A percentile compares a stretch with the other conserved stretches of the same genome.
These are phyloP conservation scores for Cenchrus purpureus DNA, from an alignment of 176 grass and related monocot species.

Conservation along the genomic window DNA sequence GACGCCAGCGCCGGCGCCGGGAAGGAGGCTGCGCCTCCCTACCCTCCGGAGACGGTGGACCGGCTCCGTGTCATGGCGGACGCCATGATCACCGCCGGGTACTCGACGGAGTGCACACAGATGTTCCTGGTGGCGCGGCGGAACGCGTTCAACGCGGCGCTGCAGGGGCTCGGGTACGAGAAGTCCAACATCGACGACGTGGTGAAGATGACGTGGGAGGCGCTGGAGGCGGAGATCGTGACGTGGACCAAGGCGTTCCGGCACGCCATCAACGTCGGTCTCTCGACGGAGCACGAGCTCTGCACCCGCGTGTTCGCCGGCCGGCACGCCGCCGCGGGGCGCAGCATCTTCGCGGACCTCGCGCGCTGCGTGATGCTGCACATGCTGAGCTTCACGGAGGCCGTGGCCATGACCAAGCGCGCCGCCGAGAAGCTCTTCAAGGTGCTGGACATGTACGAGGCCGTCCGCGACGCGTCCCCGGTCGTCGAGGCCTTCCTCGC, in stretches of 20 bases:
- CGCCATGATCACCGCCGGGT: slow-evolving; percentile 66
- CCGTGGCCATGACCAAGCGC: slow-evolving; percentile 65
- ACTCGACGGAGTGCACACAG: slow-evolving; percentile 80
- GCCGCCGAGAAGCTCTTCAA: slow-evolving; percentile 85
- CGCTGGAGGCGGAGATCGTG: slow-evolving; percentile 68
- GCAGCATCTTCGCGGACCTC: slow-evolving; percentile 56
- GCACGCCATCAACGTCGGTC: slow-evolving; percentile 55
- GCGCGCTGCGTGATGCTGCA: slow-evolving; percentile 58
- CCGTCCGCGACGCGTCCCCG: slow-evolving; percentile 57
- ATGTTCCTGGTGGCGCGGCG: slow-evolving; percentile 69
- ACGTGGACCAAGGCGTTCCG: slow-evolving; percentile 76
- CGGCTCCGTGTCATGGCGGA: slow-evolving; percentile 59
- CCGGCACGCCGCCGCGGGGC: slow-evolving; percentile 29
- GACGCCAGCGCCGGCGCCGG: not conserved
- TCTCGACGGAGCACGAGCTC: slow-evolving; percentile 72
- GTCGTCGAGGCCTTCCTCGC: slow-evolving; percentile 63
- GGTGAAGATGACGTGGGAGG: slow-evolving; percentile 76
- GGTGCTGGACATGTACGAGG: slow-evolving; percentile 92
- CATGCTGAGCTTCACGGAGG: slow-evolving; percentile 87
- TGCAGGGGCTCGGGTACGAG: slow-evolving; percentile 42
- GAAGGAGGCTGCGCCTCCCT: not conserved
- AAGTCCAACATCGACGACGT: slow-evolving; percentile 56
- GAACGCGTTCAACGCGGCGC: slow-evolving; percentile 53
- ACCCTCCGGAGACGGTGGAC: slow-evolving; percentile 53
- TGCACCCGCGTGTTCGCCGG: slow-evolving; percentile 59